phyloP scores from a whole-genome alignment of 352 stramenopile genomes.

The Hyaloperonospora brassicae region DNA sequence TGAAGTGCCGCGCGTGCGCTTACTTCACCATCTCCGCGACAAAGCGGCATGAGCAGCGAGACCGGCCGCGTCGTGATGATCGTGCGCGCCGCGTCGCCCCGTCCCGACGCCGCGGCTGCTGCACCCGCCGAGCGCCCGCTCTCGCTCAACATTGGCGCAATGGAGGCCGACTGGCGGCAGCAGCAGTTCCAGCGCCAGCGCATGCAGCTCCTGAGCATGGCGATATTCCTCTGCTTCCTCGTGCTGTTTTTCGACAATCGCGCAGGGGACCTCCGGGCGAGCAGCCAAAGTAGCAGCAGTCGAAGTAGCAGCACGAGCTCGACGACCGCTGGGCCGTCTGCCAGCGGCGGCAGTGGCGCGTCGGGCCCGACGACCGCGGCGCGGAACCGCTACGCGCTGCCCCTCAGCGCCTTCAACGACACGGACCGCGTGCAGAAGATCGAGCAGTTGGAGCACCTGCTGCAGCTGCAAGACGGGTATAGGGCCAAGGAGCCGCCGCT shows the following conservation, averaged over 20 bases:
- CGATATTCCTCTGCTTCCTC: conserved; percentile 84
- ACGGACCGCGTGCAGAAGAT: conserved; percentile 46
- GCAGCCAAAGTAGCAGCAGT: too few relatives aligned
- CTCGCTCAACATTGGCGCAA: conserved; percentile 46
- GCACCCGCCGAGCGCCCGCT: conserved; percentile 15
- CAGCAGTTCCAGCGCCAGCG: conserved; percentile 84
- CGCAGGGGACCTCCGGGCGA: conserved; percentile 23
- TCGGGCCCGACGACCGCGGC: too few relatives aligned
- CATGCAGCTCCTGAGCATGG: conserved; percentile 83
- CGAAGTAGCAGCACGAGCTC: conserved; percentile 16
- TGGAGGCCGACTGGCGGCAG: conserved; percentile 75
- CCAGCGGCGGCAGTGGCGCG: too few relatives aligned
- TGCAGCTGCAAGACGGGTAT: conserved; percentile 46
- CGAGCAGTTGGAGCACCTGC: conserved; percentile 39
- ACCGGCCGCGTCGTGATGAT: conserved; percentile 73
- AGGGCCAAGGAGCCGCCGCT: conserved; percentile 28
- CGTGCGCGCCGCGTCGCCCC: conserved; percentile 57
- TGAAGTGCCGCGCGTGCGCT: background rate
- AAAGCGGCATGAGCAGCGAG: conserved; percentile 14
- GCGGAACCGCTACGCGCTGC: conserved; percentile 34
- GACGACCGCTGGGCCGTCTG: too few relatives aligned
- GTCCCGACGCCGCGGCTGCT: conserved; percentile 11
- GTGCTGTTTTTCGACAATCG: conserved; percentile 82
- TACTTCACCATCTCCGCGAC: too few relatives aligned
- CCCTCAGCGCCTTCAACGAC: conserved; percentile 51